Evolutionary conservation across 1,139 yeast species (phyloP).

Genomic region (Kodamaea plutei): DNA sequence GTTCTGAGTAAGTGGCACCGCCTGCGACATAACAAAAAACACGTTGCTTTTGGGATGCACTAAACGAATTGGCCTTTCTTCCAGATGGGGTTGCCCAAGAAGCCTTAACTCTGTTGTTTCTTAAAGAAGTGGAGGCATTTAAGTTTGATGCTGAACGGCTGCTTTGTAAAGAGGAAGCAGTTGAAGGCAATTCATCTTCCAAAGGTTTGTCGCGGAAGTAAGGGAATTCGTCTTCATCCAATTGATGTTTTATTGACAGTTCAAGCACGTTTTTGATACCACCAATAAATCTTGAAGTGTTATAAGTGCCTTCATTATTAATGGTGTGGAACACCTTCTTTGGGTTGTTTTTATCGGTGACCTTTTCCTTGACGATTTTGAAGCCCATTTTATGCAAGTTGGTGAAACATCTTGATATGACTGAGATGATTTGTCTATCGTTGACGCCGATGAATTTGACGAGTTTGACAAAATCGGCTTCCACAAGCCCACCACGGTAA

Average conservation of each 20-base stretch:
- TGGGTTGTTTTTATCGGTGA: conserved; percentile 35
- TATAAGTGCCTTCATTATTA: conserved; percentile 61
- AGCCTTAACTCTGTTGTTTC: conserved; percentile 75
- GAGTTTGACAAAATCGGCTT: conserved; percentile 68
- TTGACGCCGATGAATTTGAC: conserved; percentile 64
- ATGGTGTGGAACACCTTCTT: conserved; percentile 59
- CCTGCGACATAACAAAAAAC: conserved; percentile 84
- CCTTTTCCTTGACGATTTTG: conserved; percentile 51
- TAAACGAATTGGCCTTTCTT: conserved; percentile 14
- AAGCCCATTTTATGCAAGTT: conserved; percentile 69
- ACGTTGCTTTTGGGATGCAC: conserved; percentile 54
- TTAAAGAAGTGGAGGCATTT: conserved; percentile 37
- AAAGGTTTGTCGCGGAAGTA: conserved; percentile 74
- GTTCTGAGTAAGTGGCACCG: conserved; percentile 82
- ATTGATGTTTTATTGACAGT: conserved; percentile 40
- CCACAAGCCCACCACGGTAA: conserved; percentile 80
- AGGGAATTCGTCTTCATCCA: conserved; percentile 63
- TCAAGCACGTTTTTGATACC: conserved; percentile 61
- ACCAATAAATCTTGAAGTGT: conserved; percentile 75
- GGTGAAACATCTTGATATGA: conserved; percentile 48
- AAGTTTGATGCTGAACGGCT: too few relatives aligned
- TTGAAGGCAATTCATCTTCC: conserved; percentile 46
- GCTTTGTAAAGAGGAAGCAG: conserved; percentile 18
- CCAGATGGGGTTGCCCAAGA: conserved; percentile 68
- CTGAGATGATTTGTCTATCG: conserved; percentile 50